Evolutionary conservation across 2,329 filamentous ascomycete genomes (phyloP), one percentile per base, ranked within the genome.

Genomic region (Didymella glomerata): DNA sequence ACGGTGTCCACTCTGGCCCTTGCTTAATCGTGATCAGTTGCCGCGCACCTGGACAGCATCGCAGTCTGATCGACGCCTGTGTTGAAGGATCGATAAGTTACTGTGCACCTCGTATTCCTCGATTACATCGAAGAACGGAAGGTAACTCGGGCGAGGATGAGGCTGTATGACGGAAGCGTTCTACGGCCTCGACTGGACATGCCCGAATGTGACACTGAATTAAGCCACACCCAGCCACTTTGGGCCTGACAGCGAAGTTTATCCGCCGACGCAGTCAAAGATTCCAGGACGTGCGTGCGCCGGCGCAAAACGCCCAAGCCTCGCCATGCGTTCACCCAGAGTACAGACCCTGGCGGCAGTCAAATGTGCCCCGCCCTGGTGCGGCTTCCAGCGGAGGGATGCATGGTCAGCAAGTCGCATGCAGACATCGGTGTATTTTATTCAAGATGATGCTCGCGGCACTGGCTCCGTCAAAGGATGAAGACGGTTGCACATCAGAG

Each of bases 141-240:
- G 40, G 40, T 44, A 44, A 27, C 22, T 27, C 22, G 22, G 24
- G 14, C 41, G 41, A 47, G 16, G 45, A 34, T 9, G 25, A 47
- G 24, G 47, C 42, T 46, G 41, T 4, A 34, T 32, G 54, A 52
- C 48, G 48, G 54, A 41, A 44, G 25, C 32, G 7, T 52, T 41
- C 36, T 45, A 45, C 28, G 6, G 51, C 16, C n/a, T 48, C 50
- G 45, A 24, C 38, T 46, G 49, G 56, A 46, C 56, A 45, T 49
- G 28, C 13, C 45, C 24, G 10, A 24, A 45, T 14, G 38, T n/a
- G 20, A 14, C 27, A 7, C 2, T 13, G 32, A 1, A 18, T 34
- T 41, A 54, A 41, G 50, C 50, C 32, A 59, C 48, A 36, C 44
- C 48, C 30, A 49, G 56, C 50, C 49, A 54, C 56, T 47, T 47